These are phyloP conservation scores for Albophoma yamanashiensis DNA, from an alignment of 2,329 filamentous ascomycete genomes.

Conservation along the genomic window DNA sequence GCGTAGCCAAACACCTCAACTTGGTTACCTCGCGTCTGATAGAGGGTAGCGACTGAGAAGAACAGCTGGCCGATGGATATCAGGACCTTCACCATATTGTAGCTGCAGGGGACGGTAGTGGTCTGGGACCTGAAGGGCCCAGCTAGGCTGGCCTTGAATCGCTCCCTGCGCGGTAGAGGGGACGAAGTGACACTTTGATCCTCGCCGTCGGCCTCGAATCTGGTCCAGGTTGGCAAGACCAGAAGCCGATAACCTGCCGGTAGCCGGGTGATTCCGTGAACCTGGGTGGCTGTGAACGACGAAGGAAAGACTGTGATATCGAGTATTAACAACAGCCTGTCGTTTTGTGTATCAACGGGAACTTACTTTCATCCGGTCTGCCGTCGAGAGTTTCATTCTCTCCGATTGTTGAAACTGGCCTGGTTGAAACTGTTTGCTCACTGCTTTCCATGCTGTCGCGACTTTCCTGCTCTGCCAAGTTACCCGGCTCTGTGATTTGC, in stretches of 20 bases:
- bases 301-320: background rate
- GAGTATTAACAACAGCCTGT: too few relatives aligned
- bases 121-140: background rate
- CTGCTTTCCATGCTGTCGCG: too few relatives aligned
- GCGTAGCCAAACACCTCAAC: slow-evolving; percentile 2
- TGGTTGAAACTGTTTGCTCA: too few relatives aligned
- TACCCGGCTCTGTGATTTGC: too few relatives aligned
- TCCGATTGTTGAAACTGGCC: too few relatives aligned
- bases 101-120: background rate
- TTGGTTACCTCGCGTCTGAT: slow-evolving; percentile 4
- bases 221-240: background rate
- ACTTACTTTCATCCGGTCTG: background rate
- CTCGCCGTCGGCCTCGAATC: background rate
- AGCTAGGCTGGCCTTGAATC: background rate
- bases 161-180: background rate
- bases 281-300: background rate
- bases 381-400: too few relatives aligned
- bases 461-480: too few relatives aligned
- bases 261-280: background rate
- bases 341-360: too few relatives aligned
- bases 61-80: slow-evolving; percentile 3
- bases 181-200: background rate
- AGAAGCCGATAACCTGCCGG: slow-evolving; percentile 1
- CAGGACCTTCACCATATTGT: slow-evolving; percentile 1
- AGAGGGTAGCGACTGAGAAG: slow-evolving; percentile 2